phyloP scores from a whole-genome alignment of 768 basidiomycete species.

The Russula sp. region DNA sequence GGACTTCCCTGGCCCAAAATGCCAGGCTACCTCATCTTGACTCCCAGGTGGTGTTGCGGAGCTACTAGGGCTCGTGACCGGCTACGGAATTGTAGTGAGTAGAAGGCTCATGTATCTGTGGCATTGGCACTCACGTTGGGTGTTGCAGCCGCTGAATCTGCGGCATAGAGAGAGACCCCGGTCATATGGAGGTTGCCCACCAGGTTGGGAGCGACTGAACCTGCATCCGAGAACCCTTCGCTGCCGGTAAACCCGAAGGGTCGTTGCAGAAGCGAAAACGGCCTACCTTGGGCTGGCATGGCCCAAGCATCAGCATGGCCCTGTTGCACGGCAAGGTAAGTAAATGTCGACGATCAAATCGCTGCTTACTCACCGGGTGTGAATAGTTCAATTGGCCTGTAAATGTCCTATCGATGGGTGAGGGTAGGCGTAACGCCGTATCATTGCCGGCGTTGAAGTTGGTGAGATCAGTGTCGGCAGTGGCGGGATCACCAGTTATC shows the following conservation, averaged over 20 bases:
- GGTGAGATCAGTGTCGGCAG: no score
- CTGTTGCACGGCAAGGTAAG: no score
- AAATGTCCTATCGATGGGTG: no score
- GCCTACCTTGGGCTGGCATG: not conserved
- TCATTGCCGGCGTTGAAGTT: not conserved
- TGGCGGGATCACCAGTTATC: no score
- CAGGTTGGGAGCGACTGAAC: not conserved
- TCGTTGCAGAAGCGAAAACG: not conserved
- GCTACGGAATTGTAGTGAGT: no score
- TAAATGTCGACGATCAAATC: no score
- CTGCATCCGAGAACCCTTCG: not conserved
- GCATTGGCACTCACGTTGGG: not conserved
- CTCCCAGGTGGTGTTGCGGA: no score
- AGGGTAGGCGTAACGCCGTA: not conserved
- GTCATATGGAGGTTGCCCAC: not conserved
- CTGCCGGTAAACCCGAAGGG: not conserved
- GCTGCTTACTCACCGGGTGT: no score
- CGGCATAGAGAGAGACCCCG: not conserved
- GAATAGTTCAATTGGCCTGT: no score
- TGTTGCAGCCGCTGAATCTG: not conserved
- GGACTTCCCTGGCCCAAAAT: not conserved
- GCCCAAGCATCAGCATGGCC: not conserved
- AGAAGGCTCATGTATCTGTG: no score
- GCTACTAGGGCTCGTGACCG: no score
- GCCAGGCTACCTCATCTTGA: no score